These are phyloP conservation scores for Aureobasidium namibiae DNA, from an alignment of 2,329 filamentous ascomycete genomes.

Conservation along the genomic window DNA sequence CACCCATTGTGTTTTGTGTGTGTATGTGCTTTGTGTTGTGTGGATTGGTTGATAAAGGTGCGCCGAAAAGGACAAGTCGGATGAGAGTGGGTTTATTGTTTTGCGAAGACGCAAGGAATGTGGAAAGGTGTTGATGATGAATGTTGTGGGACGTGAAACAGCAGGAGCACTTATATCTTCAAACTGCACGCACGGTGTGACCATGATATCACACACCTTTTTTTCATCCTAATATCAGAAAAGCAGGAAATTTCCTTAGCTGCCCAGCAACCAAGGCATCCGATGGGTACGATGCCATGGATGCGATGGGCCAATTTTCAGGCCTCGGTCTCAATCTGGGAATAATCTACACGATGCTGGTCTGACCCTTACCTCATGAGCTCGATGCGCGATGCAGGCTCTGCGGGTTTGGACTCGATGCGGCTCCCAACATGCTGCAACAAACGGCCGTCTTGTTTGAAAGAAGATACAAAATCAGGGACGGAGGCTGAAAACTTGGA, in stretches of 20 bases:
- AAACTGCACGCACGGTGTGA: neutral
- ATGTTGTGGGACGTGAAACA: constrained; percentile 2
- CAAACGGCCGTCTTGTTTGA: neutral
- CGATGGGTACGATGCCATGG: neutral
- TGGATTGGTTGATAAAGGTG: neutral
- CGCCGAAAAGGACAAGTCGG: neutral
- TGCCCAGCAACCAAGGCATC: constrained; percentile 6
- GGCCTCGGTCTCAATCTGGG: neutral
- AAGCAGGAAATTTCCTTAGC: neutral
- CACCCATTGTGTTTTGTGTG: constrained; percentile 54
- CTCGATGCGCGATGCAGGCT: neutral
- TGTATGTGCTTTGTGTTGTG: too few relatives aligned
- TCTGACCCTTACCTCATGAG: neutral
- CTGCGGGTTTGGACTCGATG: neutral
- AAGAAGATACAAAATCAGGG: neutral
- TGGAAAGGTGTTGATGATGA: neutral
- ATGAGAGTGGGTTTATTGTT: constrained; percentile 1
- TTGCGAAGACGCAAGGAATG: constrained; percentile 6
- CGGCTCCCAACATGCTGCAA: neutral
- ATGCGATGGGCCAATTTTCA: neutral
- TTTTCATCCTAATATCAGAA: neutral
- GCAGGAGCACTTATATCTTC: constrained; percentile 10
- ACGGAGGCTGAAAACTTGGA: constrained; percentile 6
- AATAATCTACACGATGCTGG: neutral
- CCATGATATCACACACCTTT: constrained; percentile 6